Evolutionary conservation across 331 rosid genomes (phyloP).

Genomic region (Stylosanthes scabra): DNA sequence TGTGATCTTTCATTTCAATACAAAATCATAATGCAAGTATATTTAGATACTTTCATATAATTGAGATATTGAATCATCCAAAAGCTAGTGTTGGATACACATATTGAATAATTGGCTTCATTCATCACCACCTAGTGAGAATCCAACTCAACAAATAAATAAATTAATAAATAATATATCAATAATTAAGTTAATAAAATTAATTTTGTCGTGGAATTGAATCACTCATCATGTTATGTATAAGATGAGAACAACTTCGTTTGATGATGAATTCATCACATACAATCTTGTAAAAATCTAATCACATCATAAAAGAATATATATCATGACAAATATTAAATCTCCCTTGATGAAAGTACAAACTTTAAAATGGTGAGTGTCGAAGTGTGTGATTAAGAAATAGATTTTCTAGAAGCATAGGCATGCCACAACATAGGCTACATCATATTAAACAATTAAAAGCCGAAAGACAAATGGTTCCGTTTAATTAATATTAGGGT

Average conservation of each 20-base stretch:
- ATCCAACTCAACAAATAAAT: conserved; percentile 6
- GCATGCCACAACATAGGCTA: conserved; percentile 39
- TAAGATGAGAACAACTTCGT: background rate
- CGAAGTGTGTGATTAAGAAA: conserved; percentile 15
- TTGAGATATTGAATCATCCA: too few relatives aligned
- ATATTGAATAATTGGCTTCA: conserved; percentile 6
- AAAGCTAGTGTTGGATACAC: background rate
- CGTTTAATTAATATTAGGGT: conserved; percentile 32
- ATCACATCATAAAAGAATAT: background rate
- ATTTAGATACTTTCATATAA: too few relatives aligned
- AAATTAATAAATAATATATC: too few relatives aligned
- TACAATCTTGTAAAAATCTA: conserved; percentile 26
- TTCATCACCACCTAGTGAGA: conserved; percentile 26
- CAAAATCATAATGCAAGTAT: too few relatives aligned
- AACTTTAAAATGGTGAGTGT: conserved; percentile 22
- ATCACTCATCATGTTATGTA: conserved; percentile 7
- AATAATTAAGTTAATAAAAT: background rate
- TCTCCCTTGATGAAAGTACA: background rate
- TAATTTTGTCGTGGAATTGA: conserved; percentile 29
- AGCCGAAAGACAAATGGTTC: conserved; percentile 32
- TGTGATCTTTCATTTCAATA: too few relatives aligned
- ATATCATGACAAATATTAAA: background rate
- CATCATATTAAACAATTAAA: conserved; percentile 27
- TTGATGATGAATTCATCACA: conserved; percentile 20
- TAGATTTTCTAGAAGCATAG: conserved; percentile 50